Evolutionary conservation across 2,329 filamentous ascomycete species (phyloP), one percentile per base, ranked within the genome.

Genomic region (Graphilbum sp.): DNA sequence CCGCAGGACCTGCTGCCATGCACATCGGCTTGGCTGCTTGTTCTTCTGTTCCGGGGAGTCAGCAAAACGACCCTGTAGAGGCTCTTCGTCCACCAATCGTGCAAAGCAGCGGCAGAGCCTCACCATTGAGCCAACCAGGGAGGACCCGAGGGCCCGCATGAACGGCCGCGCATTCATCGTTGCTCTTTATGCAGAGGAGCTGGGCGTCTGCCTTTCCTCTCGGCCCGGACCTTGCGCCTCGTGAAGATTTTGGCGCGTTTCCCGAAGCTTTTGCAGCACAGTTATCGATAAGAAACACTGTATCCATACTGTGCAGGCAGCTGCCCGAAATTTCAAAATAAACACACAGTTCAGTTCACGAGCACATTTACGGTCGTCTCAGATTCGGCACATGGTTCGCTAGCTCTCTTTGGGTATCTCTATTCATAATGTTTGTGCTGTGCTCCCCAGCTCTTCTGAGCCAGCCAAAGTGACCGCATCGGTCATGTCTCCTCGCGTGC

Each of bases 161-260:
- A 58, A 51, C 44, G 54, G 50, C 36, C 52, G 50, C 39, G 50
- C 43, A 42, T 50, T 54, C 53, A 58, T 58, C 42, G 49, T 49
- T 51, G 50, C 46, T 18, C 30, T 10, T 16, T 16, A n/a, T 32
- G 30, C n/a, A 18, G 32, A 21, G 18, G 18, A 34, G 32, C 18
- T 21, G 12, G 18, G 4, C 18, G 32, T 34, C 19, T 5, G 9
- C 11, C 16, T 16, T 18, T 19, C 30, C n/a, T 17, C 21, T 32
- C 20, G 27, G 32, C 21, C 21, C 6, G 19, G n/a, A n/a, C n/a
- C n/a, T n/a, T n/a, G n/a, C n/a, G n/a, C n/a, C n/a, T 17, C 36
- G 16, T 42, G 39, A 35, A 44, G 39, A 44, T 37, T 43, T 41
- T 43, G 39, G 40, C 38, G 41, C 34, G 38, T 36, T 24, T 21